Conservation (phyloP, 2,329 filamentous ascomycete genomes). For the Stachybotrys elegans region DNA sequence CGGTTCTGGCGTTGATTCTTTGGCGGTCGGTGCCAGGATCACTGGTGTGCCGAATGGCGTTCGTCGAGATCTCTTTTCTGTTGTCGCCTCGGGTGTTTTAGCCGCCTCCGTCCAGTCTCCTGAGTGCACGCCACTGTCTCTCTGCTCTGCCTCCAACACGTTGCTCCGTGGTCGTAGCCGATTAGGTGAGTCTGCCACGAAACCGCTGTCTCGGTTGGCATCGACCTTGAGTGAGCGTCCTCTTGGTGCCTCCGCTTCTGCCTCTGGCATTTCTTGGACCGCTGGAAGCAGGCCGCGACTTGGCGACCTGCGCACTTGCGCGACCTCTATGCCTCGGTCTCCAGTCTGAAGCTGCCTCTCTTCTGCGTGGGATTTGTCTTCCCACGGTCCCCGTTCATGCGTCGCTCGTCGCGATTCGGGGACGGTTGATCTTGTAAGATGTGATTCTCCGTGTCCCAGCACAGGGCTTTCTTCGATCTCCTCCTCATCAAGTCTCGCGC, state of each 20-base stretch:
- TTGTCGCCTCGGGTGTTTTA: constrained; percentile 21
- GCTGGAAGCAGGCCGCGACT: constrained; percentile 43
- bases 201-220: constrained; percentile 28
- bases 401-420: too few species aligned
- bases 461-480: constrained; percentile 33
- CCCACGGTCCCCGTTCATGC: too few species aligned
- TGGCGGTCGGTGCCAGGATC: constrained; percentile 31
- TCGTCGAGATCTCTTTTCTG: constrained; percentile 21
- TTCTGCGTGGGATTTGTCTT: too few species aligned
- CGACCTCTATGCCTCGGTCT: constrained; percentile 19
- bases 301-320: constrained; percentile 37
- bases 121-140: constrained; percentile 55
- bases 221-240: constrained; percentile 23
- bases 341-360: constrained; percentile 19
- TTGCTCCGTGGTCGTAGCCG: constrained; percentile 30
- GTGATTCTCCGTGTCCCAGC: constrained; percentile 22
- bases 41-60: constrained; percentile 32
- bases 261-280: constrained; percentile 46
- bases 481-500: constrained; percentile 17
- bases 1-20: constrained; percentile 37
- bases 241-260: constrained; percentile 28
- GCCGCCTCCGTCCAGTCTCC: constrained; percentile 38
- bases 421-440: constrained; percentile 11
- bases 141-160: constrained; percentile 27
- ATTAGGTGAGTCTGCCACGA: constrained; percentile 36